These are phyloP conservation scores for Platismatia glauca DNA, from an alignment of 495 filamentous ascomycete species.

Conservation along the genomic window DNA sequence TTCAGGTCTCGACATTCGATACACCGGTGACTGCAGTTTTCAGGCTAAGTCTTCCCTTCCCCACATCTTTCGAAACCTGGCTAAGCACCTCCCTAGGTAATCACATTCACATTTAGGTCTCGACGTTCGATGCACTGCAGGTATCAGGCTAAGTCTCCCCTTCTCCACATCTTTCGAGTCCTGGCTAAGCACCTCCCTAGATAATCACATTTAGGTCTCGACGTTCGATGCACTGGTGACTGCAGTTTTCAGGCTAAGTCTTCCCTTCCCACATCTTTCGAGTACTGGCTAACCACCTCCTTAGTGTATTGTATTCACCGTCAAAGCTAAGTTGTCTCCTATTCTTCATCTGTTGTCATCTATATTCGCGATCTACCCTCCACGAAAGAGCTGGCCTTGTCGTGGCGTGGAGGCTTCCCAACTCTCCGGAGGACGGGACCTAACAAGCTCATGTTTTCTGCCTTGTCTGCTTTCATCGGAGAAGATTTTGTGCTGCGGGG, in stretches of 20 bases:
- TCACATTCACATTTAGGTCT: background rate
- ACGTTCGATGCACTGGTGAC: background rate
- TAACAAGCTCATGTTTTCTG: slow-evolving; percentile 3
- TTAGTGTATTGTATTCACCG: background rate
- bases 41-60: background rate
- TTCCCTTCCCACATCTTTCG: background rate
- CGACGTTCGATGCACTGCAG: background rate
- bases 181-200: background rate
- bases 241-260: too few relatives aligned
- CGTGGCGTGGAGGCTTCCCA: slow-evolving; percentile 5
- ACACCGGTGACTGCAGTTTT: too few relatives aligned
- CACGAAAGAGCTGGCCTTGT: slow-evolving; percentile 7
- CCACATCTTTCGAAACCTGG: background rate
- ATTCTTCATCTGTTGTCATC: background rate
- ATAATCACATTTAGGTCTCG: background rate
- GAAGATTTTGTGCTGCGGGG: background rate
- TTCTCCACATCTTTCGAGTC: background rate
- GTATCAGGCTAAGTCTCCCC: background rate
- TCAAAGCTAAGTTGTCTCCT: background rate
- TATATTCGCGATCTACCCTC: slow-evolving; percentile 2
- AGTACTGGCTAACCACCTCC: background rate
- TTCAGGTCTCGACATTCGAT: background rate
- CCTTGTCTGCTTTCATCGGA: background rate
- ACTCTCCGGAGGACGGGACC: background rate
- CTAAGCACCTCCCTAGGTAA: background rate